Evolutionary conservation across 768 basidiomycete species (phyloP).

Genomic region (Boletales sp.): DNA sequence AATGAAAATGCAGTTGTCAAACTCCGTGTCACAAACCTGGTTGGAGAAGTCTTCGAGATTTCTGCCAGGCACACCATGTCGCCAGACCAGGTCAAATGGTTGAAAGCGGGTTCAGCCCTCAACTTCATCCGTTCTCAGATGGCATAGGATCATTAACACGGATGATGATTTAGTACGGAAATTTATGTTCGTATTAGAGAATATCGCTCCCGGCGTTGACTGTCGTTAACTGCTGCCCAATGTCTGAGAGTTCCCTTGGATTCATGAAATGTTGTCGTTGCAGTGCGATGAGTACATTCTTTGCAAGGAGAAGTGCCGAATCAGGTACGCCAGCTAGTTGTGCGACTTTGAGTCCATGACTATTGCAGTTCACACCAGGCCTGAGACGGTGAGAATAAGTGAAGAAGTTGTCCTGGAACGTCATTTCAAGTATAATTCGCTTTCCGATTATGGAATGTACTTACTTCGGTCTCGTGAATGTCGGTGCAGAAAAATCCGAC

Average conservation of each 20-base stretch:
- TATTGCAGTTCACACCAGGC: constrained; percentile 85
- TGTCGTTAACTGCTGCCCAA: constrained; percentile 29
- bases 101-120: constrained; percentile 82
- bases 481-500: constrained; percentile 90
- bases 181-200: background rate
- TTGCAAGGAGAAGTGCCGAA: constrained; percentile 57
- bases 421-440: background rate
- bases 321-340: constrained; percentile 80
- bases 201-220: background rate
- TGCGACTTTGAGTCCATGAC: constrained; percentile 89
- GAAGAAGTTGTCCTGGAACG: constrained; percentile 65
- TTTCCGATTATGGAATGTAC: constrained; percentile 19
- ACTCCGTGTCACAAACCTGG: constrained; percentile 63
- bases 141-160: constrained; percentile 6
- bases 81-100: constrained; percentile 85
- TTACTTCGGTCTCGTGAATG: constrained; percentile 72
- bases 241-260: constrained; percentile 27
- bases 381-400: constrained; percentile 78
- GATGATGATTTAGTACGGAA: background rate
- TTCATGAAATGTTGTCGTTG: constrained; percentile 23
- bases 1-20: constrained; percentile 40
- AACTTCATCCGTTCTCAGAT: constrained; percentile 78
- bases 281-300: constrained; percentile 45
- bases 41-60: constrained; percentile 64
- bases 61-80: constrained; percentile 87